Evolutionary conservation across 2,329 filamentous ascomycete genomes (phyloP), one percentile per base, ranked within the genome.

Genomic region (Botryosphaeria dothidea): DNA sequence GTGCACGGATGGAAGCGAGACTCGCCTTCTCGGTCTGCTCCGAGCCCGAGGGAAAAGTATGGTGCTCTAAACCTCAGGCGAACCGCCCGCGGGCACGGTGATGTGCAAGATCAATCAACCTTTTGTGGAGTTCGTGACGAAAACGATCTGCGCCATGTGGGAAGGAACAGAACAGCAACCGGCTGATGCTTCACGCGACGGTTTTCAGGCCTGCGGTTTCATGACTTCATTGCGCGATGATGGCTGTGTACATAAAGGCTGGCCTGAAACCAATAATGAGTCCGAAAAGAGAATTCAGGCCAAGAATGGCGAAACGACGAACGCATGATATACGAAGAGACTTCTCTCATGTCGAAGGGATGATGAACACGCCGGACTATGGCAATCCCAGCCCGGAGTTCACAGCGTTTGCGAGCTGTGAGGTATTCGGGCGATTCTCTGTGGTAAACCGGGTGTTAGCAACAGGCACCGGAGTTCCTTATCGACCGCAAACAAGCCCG

Each of bases 341-440:
- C 23, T 51, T 17, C 45, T 9, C 48, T 15, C 7, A 34, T 17
- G 27, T 23, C 6, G 51, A 21, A 21, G 5, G 9, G 25, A 60
- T 46, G 56, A 46, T 41, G 56, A 34, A 21, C 23, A 11, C 38
- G 23, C 27, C 13, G 9, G 5, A 31, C 76, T 72, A 86, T 25
- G 85, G 85, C 65, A 87, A 71, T 1, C 81, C 80, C 62, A 80
- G 80, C 51, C 85, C 85, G 38, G 81, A 79, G 74, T 88, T 88
- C 62, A 88, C 83, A 27, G 86, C 86, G 74, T 86, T 83, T 8
- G 85, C 85, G 61, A 88, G 72, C 69, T 84, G 79, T 62, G 82
- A 85, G 3, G 85, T 88, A 66, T 86, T 82, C 7, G 85, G 85
- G 25, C 86, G 80, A 69, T 89, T 88, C 74, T 88, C 85, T 80